Evolutionary conservation across 2,329 filamentous ascomycete species (phyloP).

Genomic region (Neofusicoccum sp.): DNA sequence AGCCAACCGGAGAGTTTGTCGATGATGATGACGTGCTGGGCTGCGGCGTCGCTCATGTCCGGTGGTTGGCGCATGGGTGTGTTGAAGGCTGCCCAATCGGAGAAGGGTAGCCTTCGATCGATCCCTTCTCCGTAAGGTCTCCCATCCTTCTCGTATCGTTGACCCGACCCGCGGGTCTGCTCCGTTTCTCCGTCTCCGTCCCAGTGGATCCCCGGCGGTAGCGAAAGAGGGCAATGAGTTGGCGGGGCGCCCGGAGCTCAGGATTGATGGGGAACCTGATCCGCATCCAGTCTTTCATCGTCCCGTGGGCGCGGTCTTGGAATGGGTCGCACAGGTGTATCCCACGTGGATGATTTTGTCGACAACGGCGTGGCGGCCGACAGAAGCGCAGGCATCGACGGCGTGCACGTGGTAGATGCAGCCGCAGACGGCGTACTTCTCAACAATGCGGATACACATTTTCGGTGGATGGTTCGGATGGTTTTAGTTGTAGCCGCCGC

Average conservation of each 20-base stretch:
- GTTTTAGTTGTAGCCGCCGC: constrained; percentile 12
- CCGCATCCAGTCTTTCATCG: not conserved
- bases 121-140: not conserved
- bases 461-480: constrained; percentile 4
- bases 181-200: constrained; percentile 8
- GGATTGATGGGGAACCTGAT: not conserved
- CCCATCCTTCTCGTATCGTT: constrained; percentile 1
- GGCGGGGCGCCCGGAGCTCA: constrained; percentile 8
- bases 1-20: not conserved
- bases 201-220: not conserved
- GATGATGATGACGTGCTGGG: not conserved
- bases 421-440: constrained; percentile 41
- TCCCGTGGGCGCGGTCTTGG: constrained; percentile 11
- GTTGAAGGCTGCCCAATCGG: not conserved
- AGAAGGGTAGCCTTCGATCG: not conserved
- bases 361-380: constrained; percentile 34
- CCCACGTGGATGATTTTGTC: constrained; percentile 37
- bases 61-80: constrained; percentile 1
- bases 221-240: not conserved
- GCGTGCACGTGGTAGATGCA: constrained; percentile 40
- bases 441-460: constrained; percentile 41
- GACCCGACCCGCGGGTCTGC: constrained; percentile 11
- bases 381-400: constrained; percentile 38
- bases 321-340: constrained; percentile 28
- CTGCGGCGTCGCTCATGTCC: constrained; percentile 1